Base-by-base conservation (phyloP, 179 eudicot genomes). In the Heliamphora pulchella region DNA sequence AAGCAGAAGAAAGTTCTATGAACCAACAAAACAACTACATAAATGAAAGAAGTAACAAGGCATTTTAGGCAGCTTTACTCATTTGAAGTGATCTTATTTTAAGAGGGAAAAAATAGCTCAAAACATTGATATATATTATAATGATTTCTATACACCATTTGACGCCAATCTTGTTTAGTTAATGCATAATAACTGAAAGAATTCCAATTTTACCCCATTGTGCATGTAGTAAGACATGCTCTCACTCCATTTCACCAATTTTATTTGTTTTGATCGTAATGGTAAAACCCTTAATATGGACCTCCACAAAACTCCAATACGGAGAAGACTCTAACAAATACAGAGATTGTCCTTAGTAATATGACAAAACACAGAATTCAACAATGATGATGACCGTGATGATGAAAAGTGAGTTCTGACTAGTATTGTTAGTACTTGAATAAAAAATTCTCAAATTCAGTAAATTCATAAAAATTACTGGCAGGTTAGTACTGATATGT, bases 281-380 rank as follows among this genome's bases (percentile, higher is more conserved):
- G 53, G 51, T 6, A 69, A 47, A 71, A 48, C 53, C 75, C 75
- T 71, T n/a, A 3, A 18, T 17, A 5, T 71, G 75, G 58, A 71
- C 57, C 55, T 71, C 41, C 48, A 48, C 53, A 50, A 20, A 71
- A 71, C 15, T 48, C 75, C 55, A 47, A 18, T 71, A 22, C 2
- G 13, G 59, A 55, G 59, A 43, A n/a, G 43, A 44, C 11, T 7
- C 55, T 9, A 71, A 71, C 20, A 17, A 71, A 9, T 20, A 17
- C 14, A 7, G 5, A 8, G 4, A 39, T 39, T 41, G 44, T 20
- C 15, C n/a, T 3, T 50, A 71, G 41, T 9, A 1, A 20, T 22
- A 50, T 48, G 44, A 50, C 75, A 71, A 71, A 47, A 50, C 9
- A 71, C 53, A 47, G 14, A 71, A 50, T 71, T 50, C 6, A 10